Evolutionary conservation across 2,329 filamentous ascomycete genomes (phyloP).

Genomic region (Bertia moriformis): DNA sequence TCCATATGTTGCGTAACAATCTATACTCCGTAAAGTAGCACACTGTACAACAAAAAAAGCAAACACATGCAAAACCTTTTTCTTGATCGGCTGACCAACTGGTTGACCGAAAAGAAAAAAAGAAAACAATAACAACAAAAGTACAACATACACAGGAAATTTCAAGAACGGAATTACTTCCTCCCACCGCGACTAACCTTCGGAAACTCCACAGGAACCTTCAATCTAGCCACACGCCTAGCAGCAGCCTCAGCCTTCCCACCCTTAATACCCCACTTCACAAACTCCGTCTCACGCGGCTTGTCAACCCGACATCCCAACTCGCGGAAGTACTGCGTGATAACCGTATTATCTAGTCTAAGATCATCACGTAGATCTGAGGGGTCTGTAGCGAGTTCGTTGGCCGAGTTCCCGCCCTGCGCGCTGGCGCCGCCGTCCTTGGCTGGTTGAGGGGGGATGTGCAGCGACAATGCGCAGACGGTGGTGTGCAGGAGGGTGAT

Average conservation of each 20-base stretch:
- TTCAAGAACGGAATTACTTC: not conserved
- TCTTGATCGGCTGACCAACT: too few species aligned
- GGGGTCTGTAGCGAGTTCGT: conserved; percentile 18
- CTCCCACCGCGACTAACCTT: conserved; percentile 1
- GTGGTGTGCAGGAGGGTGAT: conserved; percentile 25
- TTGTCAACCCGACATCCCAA: conserved; percentile 25
- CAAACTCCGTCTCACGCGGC: conserved; percentile 21
- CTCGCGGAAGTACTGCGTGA: conserved; percentile 25
- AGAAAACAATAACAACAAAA: too few species aligned
- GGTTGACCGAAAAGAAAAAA: too few species aligned
- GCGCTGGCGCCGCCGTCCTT: conserved; percentile 19
- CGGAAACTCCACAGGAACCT: not conserved
- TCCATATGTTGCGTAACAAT: too few species aligned
- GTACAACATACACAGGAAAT: not conserved
- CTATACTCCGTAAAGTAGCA: too few species aligned
- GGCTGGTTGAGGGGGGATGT: conserved; percentile 23
- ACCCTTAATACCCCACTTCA: conserved; percentile 18
- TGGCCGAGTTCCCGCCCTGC: conserved; percentile 7
- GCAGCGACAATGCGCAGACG: conserved; percentile 26
- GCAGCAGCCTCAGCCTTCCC: conserved; percentile 3
- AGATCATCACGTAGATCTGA: conserved; percentile 26
- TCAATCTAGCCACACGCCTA: not conserved
- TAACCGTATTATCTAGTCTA: conserved; percentile 16
- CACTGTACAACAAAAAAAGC: too few species aligned
- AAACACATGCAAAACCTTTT: too few species aligned